phyloP scores from a whole-genome alignment of 352 stramenopile genomes.

The Hyaloperonospora brassicae region DNA sequence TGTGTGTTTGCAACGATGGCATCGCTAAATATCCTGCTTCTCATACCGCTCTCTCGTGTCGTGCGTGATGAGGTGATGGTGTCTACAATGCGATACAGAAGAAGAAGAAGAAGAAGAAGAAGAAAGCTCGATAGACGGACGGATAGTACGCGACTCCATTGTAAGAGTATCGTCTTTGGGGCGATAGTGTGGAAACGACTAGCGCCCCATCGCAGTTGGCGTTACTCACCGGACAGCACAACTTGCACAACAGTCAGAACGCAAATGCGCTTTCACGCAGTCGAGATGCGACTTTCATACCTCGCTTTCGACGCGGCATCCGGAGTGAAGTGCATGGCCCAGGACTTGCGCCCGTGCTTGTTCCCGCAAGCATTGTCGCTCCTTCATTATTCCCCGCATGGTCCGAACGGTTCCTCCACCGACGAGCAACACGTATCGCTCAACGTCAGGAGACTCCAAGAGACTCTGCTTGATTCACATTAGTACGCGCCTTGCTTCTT shows the following conservation, averaged over 20 bases:
- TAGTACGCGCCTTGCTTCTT: slow-evolving; percentile 37
- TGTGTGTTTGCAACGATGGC: no score
- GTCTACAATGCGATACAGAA: no score
- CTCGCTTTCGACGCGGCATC: slow-evolving; percentile 77
- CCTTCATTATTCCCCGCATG: slow-evolving; percentile 82
- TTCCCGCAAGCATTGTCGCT: slow-evolving; percentile 52
- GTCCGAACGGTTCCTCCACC: slow-evolving; percentile 87
- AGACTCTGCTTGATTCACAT: slow-evolving; percentile 86
- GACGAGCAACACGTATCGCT: slow-evolving; percentile 76
- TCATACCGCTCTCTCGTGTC: no score
- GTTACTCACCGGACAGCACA: no score
- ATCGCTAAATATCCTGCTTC: no score
- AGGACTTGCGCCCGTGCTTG: slow-evolving; percentile 5
- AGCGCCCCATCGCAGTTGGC: no score
- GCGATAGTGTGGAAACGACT: no score
- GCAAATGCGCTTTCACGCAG: not conserved
- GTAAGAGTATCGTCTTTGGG: no score
- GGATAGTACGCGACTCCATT: no score
- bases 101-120: no score
- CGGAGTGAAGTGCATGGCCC: slow-evolving; percentile 74
- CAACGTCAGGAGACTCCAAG: slow-evolving; percentile 47
- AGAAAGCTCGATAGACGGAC: no score
- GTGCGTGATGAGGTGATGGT: no score
- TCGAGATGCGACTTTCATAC: slow-evolving; percentile 15
- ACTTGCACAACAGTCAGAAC: slow-evolving; percentile 2